A percentile compares a stretch with the other conserved stretches of the same genome.
Evolutionary conservation across 2,329 filamentous ascomycete genomes (phyloP).

Genomic region (Epichloe hybrida): DNA sequence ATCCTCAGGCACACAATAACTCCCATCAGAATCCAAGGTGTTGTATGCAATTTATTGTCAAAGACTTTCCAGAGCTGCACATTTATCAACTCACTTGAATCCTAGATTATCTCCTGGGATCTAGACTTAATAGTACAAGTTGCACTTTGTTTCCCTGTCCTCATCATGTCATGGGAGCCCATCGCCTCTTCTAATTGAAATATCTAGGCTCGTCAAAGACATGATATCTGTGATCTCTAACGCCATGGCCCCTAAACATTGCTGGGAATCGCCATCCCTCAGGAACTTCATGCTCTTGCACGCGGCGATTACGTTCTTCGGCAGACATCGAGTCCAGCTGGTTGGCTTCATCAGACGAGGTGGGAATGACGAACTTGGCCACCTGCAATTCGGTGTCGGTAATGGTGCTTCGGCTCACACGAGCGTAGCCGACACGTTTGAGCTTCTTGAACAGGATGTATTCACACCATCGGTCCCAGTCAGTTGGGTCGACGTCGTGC

Average conservation of each 20-base stretch:
- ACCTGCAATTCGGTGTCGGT: slow-evolving; percentile 97
- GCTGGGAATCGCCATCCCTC: slow-evolving; percentile 70
- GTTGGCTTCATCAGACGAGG: slow-evolving; percentile 39
- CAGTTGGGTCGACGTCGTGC: slow-evolving; percentile 82
- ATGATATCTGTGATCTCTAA: slow-evolving; percentile 83
- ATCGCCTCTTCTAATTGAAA: slow-evolving; percentile 24
- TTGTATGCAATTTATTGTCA: no score
- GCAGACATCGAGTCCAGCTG: slow-evolving; percentile 25
- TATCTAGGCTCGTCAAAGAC: slow-evolving; percentile 90
- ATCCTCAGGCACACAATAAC: no score
- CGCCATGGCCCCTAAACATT: slow-evolving; percentile 72
- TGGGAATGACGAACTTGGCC: slow-evolving; percentile 80
- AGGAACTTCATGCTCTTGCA: slow-evolving; percentile 62
- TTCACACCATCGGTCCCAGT: slow-evolving; percentile 98
- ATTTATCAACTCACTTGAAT: no score
- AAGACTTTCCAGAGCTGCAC: not conserved
- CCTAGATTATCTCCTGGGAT: no score
- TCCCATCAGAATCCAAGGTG: no score
- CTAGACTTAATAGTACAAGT: not conserved
- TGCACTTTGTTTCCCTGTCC: not conserved
- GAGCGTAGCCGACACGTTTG: slow-evolving; percentile 74
- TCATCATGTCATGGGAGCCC: not conserved
- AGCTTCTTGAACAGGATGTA: slow-evolving; percentile 93
- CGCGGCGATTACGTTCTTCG: slow-evolving; percentile 42
- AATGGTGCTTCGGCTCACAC: slow-evolving; percentile 78